Evolutionary conservation across 768 basidiomycete species (phyloP).

Genomic region (Russula sp.): DNA sequence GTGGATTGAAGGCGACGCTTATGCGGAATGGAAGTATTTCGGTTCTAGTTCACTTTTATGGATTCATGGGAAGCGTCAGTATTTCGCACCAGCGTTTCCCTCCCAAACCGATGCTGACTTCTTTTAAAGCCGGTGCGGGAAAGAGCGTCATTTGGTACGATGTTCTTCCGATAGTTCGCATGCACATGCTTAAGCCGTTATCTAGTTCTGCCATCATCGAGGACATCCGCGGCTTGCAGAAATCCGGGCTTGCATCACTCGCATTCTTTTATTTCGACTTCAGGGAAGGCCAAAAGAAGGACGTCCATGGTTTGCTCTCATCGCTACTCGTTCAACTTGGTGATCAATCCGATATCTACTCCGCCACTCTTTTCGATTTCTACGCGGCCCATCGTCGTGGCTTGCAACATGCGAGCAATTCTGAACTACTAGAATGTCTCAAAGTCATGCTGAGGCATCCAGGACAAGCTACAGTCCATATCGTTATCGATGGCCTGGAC

Average conservation of each 20-base stretch:
- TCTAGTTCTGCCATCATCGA: slow-evolving; percentile 1
- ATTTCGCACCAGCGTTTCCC: background rate
- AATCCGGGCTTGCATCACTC: background rate
- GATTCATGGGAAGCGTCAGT: slow-evolving; percentile 14
- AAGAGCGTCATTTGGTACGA: slow-evolving; percentile 8
- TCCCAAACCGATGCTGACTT: background rate
- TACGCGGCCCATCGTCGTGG: background rate
- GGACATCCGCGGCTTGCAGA: background rate
- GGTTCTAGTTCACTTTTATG: background rate
- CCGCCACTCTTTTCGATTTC: background rate
- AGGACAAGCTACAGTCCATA: background rate
- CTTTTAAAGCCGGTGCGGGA: slow-evolving; percentile 1
- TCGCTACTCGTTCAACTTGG: slow-evolving; percentile 7
- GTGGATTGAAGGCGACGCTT: background rate
- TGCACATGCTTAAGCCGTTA: background rate
- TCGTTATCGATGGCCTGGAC: slow-evolving; percentile 11
- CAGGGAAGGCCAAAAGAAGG: slow-evolving; percentile 5
- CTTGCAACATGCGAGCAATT: background rate
- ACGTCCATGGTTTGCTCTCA: background rate
- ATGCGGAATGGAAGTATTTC: background rate
- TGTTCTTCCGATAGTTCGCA: background rate
- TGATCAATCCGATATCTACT: background rate
- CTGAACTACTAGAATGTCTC: background rate
- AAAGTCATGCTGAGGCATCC: background rate
- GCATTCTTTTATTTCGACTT: slow-evolving; percentile 17